These are phyloP conservation scores for Nitzschia sp. DNA, from an alignment of 108 stramenopile genomes.

Conservation along the genomic window DNA sequence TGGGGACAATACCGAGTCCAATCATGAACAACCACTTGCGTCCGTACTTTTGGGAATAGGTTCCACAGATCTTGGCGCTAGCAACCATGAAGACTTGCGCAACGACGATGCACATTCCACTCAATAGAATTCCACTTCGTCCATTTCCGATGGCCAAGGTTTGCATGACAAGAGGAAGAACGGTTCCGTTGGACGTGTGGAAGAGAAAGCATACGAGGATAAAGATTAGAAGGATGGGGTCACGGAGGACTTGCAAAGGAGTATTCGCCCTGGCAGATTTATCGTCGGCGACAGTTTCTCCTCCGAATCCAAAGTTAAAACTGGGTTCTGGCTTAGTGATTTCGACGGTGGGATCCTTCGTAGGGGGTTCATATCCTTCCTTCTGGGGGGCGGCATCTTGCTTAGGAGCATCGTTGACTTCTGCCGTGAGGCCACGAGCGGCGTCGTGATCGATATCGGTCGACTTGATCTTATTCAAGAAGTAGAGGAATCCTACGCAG, in stretches of 20 bases:
- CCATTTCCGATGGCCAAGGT: constrained; percentile 82
- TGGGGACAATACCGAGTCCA: constrained; percentile 77
- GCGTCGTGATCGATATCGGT: constrained; percentile 86
- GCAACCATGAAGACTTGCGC: constrained; percentile 87
- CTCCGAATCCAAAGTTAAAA: constrained; percentile 63
- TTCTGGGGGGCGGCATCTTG: constrained; percentile 20
- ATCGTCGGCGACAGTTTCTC: neutral
- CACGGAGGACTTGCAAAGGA: constrained; percentile 69
- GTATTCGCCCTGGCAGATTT: constrained; percentile 54
- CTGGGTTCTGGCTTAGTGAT: constrained; percentile 42
- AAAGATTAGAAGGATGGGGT: constrained; percentile 78
- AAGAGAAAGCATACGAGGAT: constrained; percentile 79
- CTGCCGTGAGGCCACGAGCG: constrained; percentile 67
- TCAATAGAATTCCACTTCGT: constrained; percentile 72
- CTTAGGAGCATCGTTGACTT: constrained; percentile 2
- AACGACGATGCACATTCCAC: constrained; percentile 85
- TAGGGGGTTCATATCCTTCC: constrained; percentile 31
- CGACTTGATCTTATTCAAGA: constrained; percentile 68
- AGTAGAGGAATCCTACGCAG: constrained; percentile 70
- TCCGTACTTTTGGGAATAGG: constrained; percentile 79
- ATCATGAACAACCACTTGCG: constrained; percentile 81
- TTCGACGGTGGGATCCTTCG: neutral
- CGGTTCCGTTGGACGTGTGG: constrained; percentile 86
- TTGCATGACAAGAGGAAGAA: constrained; percentile 88
- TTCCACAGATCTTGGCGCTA: constrained; percentile 79